phyloP scores from a whole-genome alignment of 23 red algal genomes.

The Gracilariopsis chorda region DNA sequence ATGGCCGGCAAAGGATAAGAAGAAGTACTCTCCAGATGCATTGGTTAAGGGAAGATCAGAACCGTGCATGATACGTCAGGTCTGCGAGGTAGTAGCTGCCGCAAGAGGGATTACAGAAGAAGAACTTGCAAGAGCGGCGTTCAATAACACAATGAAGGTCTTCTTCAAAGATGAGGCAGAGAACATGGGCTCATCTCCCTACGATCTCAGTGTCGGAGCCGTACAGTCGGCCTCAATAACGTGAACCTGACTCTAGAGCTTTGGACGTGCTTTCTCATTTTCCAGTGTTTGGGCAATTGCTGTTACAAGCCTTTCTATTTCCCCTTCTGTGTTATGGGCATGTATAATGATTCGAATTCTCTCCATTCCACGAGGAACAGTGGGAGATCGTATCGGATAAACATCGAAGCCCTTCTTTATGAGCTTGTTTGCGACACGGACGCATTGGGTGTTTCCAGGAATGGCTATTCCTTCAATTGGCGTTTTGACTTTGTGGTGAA shows the following conservation, averaged over 20 bases:
- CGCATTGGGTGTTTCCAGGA: conserved; percentile 56
- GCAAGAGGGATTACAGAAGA: conserved; percentile 61
- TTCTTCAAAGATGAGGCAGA: conserved; percentile 70
- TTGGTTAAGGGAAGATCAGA: conserved; percentile 86
- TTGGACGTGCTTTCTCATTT: neutral
- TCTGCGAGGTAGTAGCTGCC: conserved; percentile 82
- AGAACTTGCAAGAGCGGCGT: conserved; percentile 70
- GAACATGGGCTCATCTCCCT: conserved; percentile 65
- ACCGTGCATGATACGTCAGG: conserved; percentile 88
- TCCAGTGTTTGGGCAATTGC: conserved; percentile 18
- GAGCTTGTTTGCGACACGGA: conserved; percentile 45
- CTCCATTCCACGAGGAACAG: conserved; percentile 84
- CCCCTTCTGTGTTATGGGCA: conserved; percentile 69
- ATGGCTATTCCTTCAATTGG: conserved; percentile 71
- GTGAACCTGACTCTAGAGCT: neutral
- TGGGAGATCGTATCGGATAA: conserved; percentile 86
- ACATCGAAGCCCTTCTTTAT: conserved; percentile 53
- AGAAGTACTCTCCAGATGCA: conserved; percentile 66
- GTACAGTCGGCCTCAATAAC: neutral
- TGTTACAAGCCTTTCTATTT: conserved; percentile 68
- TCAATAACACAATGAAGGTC: conserved; percentile 76
- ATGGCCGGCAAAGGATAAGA: conserved; percentile 87
- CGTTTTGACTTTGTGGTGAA: neutral
- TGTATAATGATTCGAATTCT: conserved; percentile 90
- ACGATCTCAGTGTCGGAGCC: conserved; percentile 42